Percentiles rank a stretch among this genome's conserved stretches.
phyloP scores from a whole-genome alignment of 2,329 filamentous ascomycete genomes.

The Trichoderma atrobrunneum region DNA sequence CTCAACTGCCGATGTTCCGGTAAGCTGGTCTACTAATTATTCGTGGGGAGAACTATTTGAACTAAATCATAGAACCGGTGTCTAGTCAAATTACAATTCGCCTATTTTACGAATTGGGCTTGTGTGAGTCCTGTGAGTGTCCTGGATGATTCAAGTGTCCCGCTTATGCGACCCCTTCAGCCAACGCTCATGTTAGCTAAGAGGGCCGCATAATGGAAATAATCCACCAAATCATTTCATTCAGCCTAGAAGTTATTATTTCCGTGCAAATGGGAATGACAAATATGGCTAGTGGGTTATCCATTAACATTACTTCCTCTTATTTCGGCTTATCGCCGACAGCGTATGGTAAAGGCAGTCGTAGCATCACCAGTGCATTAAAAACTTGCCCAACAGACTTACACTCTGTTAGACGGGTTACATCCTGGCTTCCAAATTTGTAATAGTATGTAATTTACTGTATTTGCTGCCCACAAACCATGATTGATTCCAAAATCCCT shows the following conservation, averaged over 20 bases:
- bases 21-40: neutral
- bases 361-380: too few relatives aligned
- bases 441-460: too few relatives aligned
- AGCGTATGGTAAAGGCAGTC: neutral
- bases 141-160: neutral
- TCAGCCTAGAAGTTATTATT: neutral
- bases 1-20: neutral
- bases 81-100: neutral
- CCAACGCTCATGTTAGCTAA: neutral
- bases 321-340: neutral
- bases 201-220: neutral
- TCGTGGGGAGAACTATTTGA: neutral
- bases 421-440: too few relatives aligned
- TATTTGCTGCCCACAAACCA: too few relatives aligned
- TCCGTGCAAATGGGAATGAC: neutral
- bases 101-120: neutral
- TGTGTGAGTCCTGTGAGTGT: neutral
- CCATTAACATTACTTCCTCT: neutral
- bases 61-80: neutral
- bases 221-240: neutral
- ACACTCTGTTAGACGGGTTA: too few relatives aligned
- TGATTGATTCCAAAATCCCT: too few relatives aligned
- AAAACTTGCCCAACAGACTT: too few relatives aligned
- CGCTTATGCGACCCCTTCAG: neutral
- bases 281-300: neutral